A percentile compares a stretch with the other conserved stretches of the same genome.
phyloP scores from a whole-genome alignment of 176 grass and related monocot species.

The Oryza australiensis region DNA sequence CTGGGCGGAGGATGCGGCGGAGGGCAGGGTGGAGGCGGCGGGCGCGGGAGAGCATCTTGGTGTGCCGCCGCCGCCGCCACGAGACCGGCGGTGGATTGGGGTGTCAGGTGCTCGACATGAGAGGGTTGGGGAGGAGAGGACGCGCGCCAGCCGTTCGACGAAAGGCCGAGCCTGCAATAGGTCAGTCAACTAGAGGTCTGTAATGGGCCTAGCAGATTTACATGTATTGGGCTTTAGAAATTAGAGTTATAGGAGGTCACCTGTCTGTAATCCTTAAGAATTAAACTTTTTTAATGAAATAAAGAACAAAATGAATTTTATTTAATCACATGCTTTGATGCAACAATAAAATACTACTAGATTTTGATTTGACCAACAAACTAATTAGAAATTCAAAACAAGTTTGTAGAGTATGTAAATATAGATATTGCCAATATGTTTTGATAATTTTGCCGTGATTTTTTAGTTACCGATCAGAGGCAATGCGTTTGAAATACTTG shows the following conservation, averaged over 20 bases:
- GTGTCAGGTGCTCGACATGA: not conserved
- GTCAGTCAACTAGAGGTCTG: too few species aligned
- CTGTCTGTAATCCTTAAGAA: too few species aligned
- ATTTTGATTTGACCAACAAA: not conserved
- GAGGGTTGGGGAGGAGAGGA: too few species aligned
- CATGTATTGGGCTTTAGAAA: not conserved
- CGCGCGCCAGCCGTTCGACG: slow-evolving; percentile 30
- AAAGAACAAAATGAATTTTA: too few species aligned
- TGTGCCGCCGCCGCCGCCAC: slow-evolving; percentile 13
- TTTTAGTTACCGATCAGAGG: not conserved
- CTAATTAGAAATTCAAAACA: not conserved
- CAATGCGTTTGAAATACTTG: not conserved
- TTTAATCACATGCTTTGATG: not conserved
- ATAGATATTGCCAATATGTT: not conserved
- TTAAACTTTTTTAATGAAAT: too few species aligned
- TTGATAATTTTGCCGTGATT: not conserved
- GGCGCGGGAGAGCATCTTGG: slow-evolving; percentile 45
- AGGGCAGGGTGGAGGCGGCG: slow-evolving; percentile 24
- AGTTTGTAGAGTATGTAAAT: not conserved
- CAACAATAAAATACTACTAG: not conserved
- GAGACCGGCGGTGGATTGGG: slow-evolving; percentile 21
- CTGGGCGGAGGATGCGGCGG: not conserved
- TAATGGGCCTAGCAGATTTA: not conserved
- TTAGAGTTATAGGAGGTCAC: not conserved
- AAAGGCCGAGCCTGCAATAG: not conserved